These are phyloP conservation scores for Sporothrix inflata DNA, from an alignment of 2,329 filamentous ascomycete species.

Conservation along the genomic window DNA sequence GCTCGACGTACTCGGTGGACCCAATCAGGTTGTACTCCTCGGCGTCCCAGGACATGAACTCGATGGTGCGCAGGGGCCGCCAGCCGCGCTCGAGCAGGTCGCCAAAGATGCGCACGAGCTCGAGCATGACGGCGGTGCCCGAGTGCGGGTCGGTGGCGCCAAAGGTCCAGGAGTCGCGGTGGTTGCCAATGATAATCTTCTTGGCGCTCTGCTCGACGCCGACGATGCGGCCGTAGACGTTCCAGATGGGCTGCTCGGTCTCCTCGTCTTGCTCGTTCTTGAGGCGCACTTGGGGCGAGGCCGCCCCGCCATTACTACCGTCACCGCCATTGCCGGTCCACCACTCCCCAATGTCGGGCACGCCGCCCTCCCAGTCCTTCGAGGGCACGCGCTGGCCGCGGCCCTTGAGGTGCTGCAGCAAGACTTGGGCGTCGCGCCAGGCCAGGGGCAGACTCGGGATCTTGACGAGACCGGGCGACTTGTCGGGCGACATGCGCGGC, in stretches of 20 bases:
- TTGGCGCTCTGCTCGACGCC: constrained; percentile 85
- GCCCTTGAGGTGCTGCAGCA: constrained; percentile 76
- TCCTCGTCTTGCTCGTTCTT: constrained; percentile 86
- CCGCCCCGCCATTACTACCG: constrained; percentile 34
- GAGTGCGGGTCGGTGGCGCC: constrained; percentile 85
- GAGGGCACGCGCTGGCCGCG: constrained; percentile 68
- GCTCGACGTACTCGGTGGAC: constrained; percentile 93
- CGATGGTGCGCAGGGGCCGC: constrained; percentile 90
- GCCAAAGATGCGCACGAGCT: constrained; percentile 83
- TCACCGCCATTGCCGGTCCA: constrained; percentile 73
- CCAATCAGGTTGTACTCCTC: constrained; percentile 92
- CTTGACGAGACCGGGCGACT: constrained; percentile 72
- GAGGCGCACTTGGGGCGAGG: constrained; percentile 77
- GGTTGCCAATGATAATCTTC: constrained; percentile 87
- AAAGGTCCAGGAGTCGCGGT: constrained; percentile 90
- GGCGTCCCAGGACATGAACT: constrained; percentile 96
- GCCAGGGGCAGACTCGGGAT: constrained; percentile 91
- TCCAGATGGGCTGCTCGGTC: constrained; percentile 84
- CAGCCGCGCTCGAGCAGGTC: constrained; percentile 77
- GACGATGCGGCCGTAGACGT: constrained; percentile 80
- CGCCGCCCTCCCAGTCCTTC: constrained; percentile 73
- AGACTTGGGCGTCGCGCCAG: constrained; percentile 82
- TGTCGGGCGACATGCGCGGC: constrained; percentile 68
- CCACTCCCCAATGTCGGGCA: constrained; percentile 76
- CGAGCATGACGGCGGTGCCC: constrained; percentile 88